Conservation (phyloP, 2,329 filamentous ascomycete genomes). For the Neofusicoccum umdonicola region DNA sequence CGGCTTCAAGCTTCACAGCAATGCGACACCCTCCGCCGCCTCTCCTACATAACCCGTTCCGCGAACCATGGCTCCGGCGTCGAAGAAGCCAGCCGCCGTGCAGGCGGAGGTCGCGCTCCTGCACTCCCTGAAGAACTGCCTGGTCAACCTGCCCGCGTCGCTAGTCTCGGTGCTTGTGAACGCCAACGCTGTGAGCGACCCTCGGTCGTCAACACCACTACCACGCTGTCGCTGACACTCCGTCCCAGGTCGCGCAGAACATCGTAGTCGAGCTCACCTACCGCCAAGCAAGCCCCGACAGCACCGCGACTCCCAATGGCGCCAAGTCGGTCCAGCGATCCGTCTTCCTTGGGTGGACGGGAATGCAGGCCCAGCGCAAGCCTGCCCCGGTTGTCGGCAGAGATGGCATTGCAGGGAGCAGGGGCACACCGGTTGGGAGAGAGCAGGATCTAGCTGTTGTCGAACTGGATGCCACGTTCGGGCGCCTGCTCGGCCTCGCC, state of each 20-base stretch:
- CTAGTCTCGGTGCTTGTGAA: constrained; percentile 83
- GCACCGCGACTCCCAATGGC: constrained; percentile 28
- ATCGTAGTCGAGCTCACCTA: constrained; percentile 90
- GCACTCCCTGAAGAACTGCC: constrained; percentile 81
- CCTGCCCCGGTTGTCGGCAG: constrained; percentile 69
- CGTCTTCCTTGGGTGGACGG: constrained; percentile 92
- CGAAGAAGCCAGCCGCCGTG: constrained; percentile 42
- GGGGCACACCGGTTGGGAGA: constrained; percentile 55
- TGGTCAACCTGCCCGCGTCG: constrained; percentile 86
- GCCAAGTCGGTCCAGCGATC: constrained; percentile 58
- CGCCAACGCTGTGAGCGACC: constrained; percentile 73
- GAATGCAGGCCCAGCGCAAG: constrained; percentile 90
- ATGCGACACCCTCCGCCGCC: constrained; percentile 14
- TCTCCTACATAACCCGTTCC: constrained; percentile 16
- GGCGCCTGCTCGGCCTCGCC: constrained; percentile 68
- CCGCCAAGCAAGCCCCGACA: constrained; percentile 56
- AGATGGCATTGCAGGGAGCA: constrained; percentile 65
- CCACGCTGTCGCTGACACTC: constrained; percentile 48
- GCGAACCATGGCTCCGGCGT: constrained; percentile 30
- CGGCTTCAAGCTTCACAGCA: constrained; percentile 15
- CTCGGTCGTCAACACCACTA: constrained; percentile 15
- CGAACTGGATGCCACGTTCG: constrained; percentile 85
- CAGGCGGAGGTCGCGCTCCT: constrained; percentile 81
- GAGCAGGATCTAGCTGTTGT: constrained; percentile 77
- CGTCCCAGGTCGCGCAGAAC: constrained; percentile 78